Evolutionary conservation across 2,329 filamentous ascomycete species (phyloP).

Genomic region (Sporothrix mexicana): DNA sequence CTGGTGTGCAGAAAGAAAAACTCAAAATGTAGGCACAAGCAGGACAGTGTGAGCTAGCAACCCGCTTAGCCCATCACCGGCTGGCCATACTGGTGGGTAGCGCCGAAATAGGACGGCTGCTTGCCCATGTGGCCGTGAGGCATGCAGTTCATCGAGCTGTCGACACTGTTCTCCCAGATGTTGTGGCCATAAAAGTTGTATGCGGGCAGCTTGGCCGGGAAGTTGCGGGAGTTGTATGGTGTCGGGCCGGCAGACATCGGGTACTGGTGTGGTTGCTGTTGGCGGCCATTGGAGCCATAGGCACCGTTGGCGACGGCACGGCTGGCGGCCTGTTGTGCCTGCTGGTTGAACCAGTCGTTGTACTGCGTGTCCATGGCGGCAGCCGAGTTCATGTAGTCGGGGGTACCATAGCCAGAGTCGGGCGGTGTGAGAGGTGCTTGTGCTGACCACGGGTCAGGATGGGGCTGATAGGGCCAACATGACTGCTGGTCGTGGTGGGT

Average conservation of each 20-base stretch:
- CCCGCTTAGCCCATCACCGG: conserved; percentile 57
- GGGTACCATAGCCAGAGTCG: conserved; percentile 66
- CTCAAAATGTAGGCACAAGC: neutral
- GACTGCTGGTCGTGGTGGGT: conserved; percentile 50
- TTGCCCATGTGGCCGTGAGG: conserved; percentile 51
- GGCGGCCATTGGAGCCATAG: conserved; percentile 40
- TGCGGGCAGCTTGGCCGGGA: conserved; percentile 47
- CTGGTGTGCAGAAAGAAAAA: neutral
- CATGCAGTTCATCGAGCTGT: conserved; percentile 56
- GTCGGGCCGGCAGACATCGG: conserved; percentile 37
- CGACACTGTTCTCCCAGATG: conserved; percentile 58
- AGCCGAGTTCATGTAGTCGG: conserved; percentile 63
- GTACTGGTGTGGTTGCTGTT: conserved; percentile 27
- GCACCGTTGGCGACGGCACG: conserved; percentile 45
- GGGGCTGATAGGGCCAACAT: conserved; percentile 48
- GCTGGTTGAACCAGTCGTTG: conserved; percentile 62
- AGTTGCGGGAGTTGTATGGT: conserved; percentile 53
- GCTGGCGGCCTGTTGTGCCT: conserved; percentile 50
- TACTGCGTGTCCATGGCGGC: conserved; percentile 61
- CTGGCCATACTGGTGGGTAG: conserved; percentile 57
- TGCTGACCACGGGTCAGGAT: conserved; percentile 48
- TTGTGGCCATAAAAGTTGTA: conserved; percentile 55
- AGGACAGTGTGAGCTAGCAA: neutral
- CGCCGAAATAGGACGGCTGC: conserved; percentile 54
- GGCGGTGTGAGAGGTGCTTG: conserved; percentile 61